A percentile compares a stretch with the other conserved stretches of the same genome.
These are phyloP conservation scores for Kodamaea kaohsiungensis DNA, from an alignment of 805 yeast species.

Conservation along the genomic window DNA sequence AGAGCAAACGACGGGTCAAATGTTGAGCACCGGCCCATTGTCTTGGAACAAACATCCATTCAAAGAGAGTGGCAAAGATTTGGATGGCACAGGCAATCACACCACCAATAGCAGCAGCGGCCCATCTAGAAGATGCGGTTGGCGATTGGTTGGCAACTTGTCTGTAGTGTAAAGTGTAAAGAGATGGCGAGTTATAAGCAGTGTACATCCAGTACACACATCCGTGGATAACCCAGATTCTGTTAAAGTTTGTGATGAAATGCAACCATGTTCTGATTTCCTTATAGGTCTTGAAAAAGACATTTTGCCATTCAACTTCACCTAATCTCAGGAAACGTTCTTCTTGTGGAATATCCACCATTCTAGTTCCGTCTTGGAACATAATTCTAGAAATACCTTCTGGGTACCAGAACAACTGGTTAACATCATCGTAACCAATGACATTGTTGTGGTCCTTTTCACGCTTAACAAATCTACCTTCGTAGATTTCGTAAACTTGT, in stretches of 20 bases:
- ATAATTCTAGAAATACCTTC: slow-evolving; percentile 95
- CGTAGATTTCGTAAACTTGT: slow-evolving; percentile 78
- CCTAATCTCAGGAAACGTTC: slow-evolving; percentile 90
- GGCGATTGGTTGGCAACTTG: slow-evolving; percentile 86
- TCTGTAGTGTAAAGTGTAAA: slow-evolving; percentile 83
- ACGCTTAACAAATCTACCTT: slow-evolving; percentile 81
- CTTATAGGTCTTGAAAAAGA: slow-evolving; percentile 92
- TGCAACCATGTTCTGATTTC: slow-evolving; percentile 99
- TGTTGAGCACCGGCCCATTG: slow-evolving; percentile 99
- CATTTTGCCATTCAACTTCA: slow-evolving; percentile 89
- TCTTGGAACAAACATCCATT: slow-evolving; percentile 96
- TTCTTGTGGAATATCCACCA: slow-evolving; percentile 84
- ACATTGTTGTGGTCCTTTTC: slow-evolving; percentile 80
- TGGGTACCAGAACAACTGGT: slow-evolving; percentile 99
- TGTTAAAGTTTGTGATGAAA: slow-evolving; percentile 89
- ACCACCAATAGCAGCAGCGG: slow-evolving; percentile 92
- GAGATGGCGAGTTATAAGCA: slow-evolving; percentile 88
- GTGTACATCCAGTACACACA: slow-evolving; percentile 92
- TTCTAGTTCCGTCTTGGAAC: slow-evolving; percentile 87
- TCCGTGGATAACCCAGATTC: slow-evolving; percentile 96
- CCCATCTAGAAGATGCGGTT: slow-evolving; percentile 89
- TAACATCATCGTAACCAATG: slow-evolving; percentile 96
- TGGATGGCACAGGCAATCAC: slow-evolving; percentile 79
- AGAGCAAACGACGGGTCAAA: slow-evolving; percentile 81
- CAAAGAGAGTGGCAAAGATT: slow-evolving; percentile 82